Evolutionary conservation across 192 early-diverging fungal species (phyloP).

Genomic region (Backusella australiensis): DNA sequence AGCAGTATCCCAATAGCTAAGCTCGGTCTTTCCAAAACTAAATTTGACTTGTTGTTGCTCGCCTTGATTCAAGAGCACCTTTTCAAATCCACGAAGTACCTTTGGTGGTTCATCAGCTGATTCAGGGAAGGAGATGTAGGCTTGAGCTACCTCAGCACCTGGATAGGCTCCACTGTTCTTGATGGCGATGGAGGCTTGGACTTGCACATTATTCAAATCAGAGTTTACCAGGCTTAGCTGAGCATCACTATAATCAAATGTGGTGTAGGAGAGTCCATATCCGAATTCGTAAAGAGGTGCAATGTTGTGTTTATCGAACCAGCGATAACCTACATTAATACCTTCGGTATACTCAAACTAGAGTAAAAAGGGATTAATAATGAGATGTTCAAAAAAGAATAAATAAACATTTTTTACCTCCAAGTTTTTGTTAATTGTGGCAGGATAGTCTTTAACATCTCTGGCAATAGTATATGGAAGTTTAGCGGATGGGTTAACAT

Average conservation of each 20-base stretch:
- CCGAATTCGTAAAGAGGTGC: constrained; percentile 56
- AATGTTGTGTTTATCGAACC: constrained; percentile 43
- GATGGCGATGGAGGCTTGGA: constrained; percentile 36
- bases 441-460: constrained; percentile 43
- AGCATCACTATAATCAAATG: constrained; percentile 46
- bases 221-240: neutral
- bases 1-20: constrained; percentile 46
- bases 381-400: neutral
- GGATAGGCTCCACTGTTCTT: constrained; percentile 24
- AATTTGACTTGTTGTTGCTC: constrained; percentile 33
- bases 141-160: constrained; percentile 36
- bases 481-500: constrained; percentile 58
- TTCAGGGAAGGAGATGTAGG: constrained; percentile 38
- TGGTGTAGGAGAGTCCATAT: constrained; percentile 64
- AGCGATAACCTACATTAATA: constrained; percentile 55
- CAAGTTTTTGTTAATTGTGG: neutral
- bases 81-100: constrained; percentile 34
- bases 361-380: neutral
- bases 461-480: constrained; percentile 64
- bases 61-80: constrained; percentile 22
- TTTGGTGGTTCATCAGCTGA: constrained; percentile 41
- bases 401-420: constrained; percentile 9
- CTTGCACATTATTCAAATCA: neutral
- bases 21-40: constrained; percentile 34
- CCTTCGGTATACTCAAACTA: constrained; percentile 59